These are phyloP conservation scores for Pythium biforme DNA, from an alignment of 352 stramenopile genomes.

Conservation along the genomic window DNA sequence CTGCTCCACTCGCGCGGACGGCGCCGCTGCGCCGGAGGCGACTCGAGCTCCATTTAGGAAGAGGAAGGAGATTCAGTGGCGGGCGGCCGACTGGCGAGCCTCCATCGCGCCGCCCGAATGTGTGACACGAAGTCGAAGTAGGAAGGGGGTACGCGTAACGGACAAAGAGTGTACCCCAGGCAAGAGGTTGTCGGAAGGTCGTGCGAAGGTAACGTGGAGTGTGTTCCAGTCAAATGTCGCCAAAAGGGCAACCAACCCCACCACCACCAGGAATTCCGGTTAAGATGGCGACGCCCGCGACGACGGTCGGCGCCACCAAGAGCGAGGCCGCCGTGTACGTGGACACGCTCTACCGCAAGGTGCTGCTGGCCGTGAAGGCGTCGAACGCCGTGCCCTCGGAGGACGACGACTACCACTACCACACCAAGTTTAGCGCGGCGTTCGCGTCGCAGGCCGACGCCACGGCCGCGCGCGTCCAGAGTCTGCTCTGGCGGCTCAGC, in stretches of 20 bases:
- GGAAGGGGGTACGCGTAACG: conserved; percentile 11
- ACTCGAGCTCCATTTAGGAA: background rate
- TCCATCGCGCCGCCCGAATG: conserved; percentile 5
- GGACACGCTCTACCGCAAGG: conserved; percentile 67
- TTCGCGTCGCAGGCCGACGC: conserved; percentile 42
- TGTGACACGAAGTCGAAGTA: conserved; percentile 8
- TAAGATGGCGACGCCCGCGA: conserved; percentile 8
- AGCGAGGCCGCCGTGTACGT: conserved; percentile 41
- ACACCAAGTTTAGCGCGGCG: conserved; percentile 67
- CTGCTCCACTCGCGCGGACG: conserved; percentile 46
- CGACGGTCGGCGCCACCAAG: conserved; percentile 6
- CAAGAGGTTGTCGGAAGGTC: conserved; percentile 16
- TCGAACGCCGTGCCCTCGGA: conserved; percentile 76
- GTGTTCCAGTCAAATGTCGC: conserved; percentile 27
- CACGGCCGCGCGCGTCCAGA: conserved; percentile 41
- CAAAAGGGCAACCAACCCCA: conserved; percentile 11
- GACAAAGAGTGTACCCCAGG: conserved; percentile 1
- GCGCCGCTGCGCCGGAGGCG: background rate
- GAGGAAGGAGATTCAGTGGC: conserved; percentile 5
- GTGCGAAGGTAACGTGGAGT: conserved; percentile 18
- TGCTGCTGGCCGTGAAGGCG: conserved; percentile 76
- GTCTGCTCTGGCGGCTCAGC: conserved; percentile 51
- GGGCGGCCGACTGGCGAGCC: conserved; percentile 1
- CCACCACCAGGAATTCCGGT: background rate
- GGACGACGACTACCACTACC: conserved; percentile 85